A percentile compares a stretch with the other conserved stretches of the same genome.
Evolutionary conservation across 345 rosid species (phyloP).

Genomic region (Cardiospermum halicacabum): DNA sequence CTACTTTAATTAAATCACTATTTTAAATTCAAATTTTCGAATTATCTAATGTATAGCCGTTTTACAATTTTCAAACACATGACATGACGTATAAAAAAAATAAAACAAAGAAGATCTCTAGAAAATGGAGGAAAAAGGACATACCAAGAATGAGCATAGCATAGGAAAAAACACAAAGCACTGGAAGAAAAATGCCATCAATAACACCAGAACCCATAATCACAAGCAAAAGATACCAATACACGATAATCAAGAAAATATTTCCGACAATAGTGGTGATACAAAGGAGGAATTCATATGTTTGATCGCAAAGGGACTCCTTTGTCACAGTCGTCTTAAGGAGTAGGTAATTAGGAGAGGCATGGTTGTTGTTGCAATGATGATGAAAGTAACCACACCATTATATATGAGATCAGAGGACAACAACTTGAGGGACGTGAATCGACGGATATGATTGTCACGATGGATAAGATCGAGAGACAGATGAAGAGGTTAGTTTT

Average conservation of each 20-base stretch:
- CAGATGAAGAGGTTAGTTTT: neutral
- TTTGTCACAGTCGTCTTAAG: slow-evolving; percentile 19
- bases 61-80: too few species aligned
- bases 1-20: too few species aligned
- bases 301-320: slow-evolving; percentile 66
- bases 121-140: neutral
- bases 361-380: neutral
- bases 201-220: slow-evolving; percentile 91
- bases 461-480: slow-evolving; percentile 21
- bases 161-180: slow-evolving; percentile 92
- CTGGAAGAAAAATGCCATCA: slow-evolving; percentile 89
- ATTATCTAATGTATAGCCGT: too few species aligned
- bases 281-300: slow-evolving; percentile 94
- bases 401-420: slow-evolving; percentile 50
- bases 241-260: slow-evolving; percentile 65
- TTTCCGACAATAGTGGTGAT: slow-evolving; percentile 70
- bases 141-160: slow-evolving; percentile 95
- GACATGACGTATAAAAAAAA: too few species aligned
- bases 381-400: slow-evolving; percentile 38
- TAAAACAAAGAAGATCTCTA: neutral
- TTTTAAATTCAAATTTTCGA: too few species aligned
- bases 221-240: slow-evolving; percentile 74
- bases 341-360: slow-evolving; percentile 15
- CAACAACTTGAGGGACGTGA: slow-evolving; percentile 30
- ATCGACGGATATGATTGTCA: slow-evolving; percentile 28